Base-by-base conservation (phyloP, 495 filamentous ascomycete species). In the Talaromyces nanjingensis region DNA sequence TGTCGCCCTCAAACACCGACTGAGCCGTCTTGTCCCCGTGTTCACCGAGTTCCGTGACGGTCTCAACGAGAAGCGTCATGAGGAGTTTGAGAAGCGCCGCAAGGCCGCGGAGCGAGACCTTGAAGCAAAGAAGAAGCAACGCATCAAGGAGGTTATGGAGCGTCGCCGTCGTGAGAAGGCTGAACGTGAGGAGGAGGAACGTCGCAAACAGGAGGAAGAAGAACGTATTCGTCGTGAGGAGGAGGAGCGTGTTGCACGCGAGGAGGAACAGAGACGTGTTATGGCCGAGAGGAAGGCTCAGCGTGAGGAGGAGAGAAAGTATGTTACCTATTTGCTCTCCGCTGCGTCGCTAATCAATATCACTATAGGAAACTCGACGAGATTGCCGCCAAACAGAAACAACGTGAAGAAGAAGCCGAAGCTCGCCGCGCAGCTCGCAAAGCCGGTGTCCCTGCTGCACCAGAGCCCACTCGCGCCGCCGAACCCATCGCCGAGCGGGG, bases 1-100 rank as follows among this genome's bases (percentile, higher is more conserved):
- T 63, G 86, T 98, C 54, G 87, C 91, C 57, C 85, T 98, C 66
- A 97, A 97, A 84, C 89, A 93, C 76, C 89, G 94, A 71, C 84
- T 98, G 25, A 84, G 82, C 67, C 86, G 92, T 60, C 84, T 98
- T 57, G 86, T 98, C 62, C 84, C 85, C 6, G 72, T 78, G 34
- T 98, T 97, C 78, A 91, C 91, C 74, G 81, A 73, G 25, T 98
- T 96, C 85, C 83, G 88, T 66, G 80, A 88, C 64, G 84, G 89
- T 34, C 81, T 97, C 29, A 87, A 88, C 59, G 87, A 92, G 72
- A 88, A 91, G 71, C 89, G 94, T 67, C 90, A 91, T 70, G 90
- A 96, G 68, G 91, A 98, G 74, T 98, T 98, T 70, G 96, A 98
- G 83, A 91, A 89, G 79, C 87, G 93, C 58, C 87, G 90, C 71